phyloP scores from a whole-genome alignment of 1,284 basidiomycete genomes.

The Hortiboletus rubellus region DNA sequence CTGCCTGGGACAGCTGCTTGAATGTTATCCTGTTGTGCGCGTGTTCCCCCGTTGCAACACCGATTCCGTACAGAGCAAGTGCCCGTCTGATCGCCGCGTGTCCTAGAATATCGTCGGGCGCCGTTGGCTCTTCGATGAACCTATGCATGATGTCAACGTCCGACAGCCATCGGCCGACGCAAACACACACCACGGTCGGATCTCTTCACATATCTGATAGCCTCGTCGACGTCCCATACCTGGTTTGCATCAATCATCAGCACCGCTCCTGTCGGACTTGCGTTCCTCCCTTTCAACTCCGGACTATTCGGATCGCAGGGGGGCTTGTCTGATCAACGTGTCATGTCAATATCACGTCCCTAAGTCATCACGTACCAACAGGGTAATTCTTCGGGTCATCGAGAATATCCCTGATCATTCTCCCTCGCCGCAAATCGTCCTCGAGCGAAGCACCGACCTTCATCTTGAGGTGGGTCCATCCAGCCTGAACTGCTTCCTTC shows the following conservation, averaged over 20 bases:
- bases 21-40: slow-evolving; percentile 93
- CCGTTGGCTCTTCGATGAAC: slow-evolving; percentile 96
- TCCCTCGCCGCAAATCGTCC: slow-evolving; percentile 83
- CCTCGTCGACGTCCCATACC: slow-evolving; percentile 88
- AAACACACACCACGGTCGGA: slow-evolving; percentile 78
- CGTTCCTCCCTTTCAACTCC: slow-evolving; percentile 79
- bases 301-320: slow-evolving; percentile 61
- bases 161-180: neutral
- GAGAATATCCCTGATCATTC: slow-evolving; percentile 87
- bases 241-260: slow-evolving; percentile 97
- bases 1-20: slow-evolving; percentile 81
- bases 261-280: slow-evolving; percentile 87
- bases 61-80: slow-evolving; percentile 79
- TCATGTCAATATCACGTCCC: slow-evolving; percentile 79
- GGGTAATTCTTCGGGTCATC: slow-evolving; percentile 80
- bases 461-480: slow-evolving; percentile 97
- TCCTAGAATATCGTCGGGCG: slow-evolving; percentile 86
- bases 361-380: slow-evolving; percentile 69
- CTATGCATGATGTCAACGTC: slow-evolving; percentile 25
- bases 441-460: slow-evolving; percentile 87
- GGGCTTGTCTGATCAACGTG: slow-evolving; percentile 50
- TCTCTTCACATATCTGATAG: slow-evolving; percentile 55
- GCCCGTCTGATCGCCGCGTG: slow-evolving; percentile 79
- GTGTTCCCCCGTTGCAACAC: slow-evolving; percentile 94
- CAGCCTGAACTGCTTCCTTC: slow-evolving; percentile 78